phyloP scores from a whole-genome alignment of 139 green algal genomes.

The Dunaliella sp. region DNA sequence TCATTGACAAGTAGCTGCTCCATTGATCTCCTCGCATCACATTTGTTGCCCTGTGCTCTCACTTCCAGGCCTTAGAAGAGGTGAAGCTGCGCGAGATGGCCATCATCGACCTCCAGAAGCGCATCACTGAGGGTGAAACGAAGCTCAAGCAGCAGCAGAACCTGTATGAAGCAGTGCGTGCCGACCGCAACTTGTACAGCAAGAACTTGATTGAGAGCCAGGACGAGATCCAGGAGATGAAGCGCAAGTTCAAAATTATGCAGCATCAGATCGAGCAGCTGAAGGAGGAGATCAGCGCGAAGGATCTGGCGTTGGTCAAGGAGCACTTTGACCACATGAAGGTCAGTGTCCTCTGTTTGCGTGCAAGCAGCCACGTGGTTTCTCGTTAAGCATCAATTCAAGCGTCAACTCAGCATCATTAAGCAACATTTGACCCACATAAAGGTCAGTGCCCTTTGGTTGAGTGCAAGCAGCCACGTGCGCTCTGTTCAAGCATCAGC shows the following conservation, averaged over 20 bases:
- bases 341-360: conserved; percentile 25
- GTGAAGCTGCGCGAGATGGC: conserved; percentile 82
- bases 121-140: conserved; percentile 76
- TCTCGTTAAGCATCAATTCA: background rate
- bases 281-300: conserved; percentile 83
- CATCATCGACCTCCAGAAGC: conserved; percentile 90
- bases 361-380: background rate
- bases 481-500: no score
- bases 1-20: no score
- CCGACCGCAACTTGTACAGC: conserved; percentile 86
- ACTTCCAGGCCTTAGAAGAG: conserved; percentile 72
- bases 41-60: no score
- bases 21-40: no score
- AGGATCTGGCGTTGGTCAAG: conserved; percentile 81
- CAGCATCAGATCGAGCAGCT: conserved; percentile 88
- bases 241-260: conserved; percentile 90
- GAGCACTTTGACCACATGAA: conserved; percentile 93
- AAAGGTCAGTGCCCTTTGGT: no score
- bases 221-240: conserved; percentile 91
- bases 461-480: no score
- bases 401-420: no score
- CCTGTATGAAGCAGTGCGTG: conserved; percentile 63
- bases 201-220: conserved; percentile 89
- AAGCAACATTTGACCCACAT: no score
- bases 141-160: conserved; percentile 91